A percentile compares a stretch with the other conserved stretches of the same genome.
Conservation (phyloP, 371 early-diverging fungal species). For the Rhizopus sp. region DNA sequence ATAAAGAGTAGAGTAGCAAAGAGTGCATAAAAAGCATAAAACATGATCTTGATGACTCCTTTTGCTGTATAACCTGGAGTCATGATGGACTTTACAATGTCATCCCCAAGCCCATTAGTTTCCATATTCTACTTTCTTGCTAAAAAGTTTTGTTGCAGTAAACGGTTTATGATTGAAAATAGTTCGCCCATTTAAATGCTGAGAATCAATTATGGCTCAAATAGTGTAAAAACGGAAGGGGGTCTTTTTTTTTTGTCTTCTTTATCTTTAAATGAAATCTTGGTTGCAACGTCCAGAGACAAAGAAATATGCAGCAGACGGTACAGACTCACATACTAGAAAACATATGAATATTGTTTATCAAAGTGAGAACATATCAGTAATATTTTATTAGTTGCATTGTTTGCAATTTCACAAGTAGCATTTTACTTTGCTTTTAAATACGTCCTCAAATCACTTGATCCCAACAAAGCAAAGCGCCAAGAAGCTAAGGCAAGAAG, state of each 20-base stretch:
- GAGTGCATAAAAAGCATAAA: slow-evolving; percentile 57
- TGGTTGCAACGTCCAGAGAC: slow-evolving; percentile 60
- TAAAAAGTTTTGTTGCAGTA: no score
- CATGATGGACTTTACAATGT: slow-evolving; percentile 56
- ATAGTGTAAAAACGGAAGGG: no score
- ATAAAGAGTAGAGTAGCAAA: slow-evolving; percentile 50
- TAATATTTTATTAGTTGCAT: slow-evolving; percentile 52
- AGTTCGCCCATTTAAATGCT: no score
- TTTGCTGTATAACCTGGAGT: slow-evolving; percentile 61
- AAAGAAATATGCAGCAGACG: slow-evolving; percentile 67
- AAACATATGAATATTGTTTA: no score
- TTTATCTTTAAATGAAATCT: slow-evolving; percentile 22
- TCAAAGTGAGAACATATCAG: no score
- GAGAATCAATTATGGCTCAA: no score
- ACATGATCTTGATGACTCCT: slow-evolving; percentile 57
- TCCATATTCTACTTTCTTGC: slow-evolving; percentile 16
- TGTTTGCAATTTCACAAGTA: slow-evolving; percentile 82
- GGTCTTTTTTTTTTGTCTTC: neutral
- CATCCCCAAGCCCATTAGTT: slow-evolving; percentile 28
- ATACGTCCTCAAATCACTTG: slow-evolving; percentile 71
- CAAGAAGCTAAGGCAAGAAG: slow-evolving; percentile 75
- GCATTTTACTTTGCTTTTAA: slow-evolving; percentile 86
- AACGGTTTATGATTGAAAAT: no score
- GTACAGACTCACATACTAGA: no score
- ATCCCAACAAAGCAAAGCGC: slow-evolving; percentile 74